Conservation (phyloP, 169 alveolate genomes). For the Plasmodium coatneyi region DNA sequence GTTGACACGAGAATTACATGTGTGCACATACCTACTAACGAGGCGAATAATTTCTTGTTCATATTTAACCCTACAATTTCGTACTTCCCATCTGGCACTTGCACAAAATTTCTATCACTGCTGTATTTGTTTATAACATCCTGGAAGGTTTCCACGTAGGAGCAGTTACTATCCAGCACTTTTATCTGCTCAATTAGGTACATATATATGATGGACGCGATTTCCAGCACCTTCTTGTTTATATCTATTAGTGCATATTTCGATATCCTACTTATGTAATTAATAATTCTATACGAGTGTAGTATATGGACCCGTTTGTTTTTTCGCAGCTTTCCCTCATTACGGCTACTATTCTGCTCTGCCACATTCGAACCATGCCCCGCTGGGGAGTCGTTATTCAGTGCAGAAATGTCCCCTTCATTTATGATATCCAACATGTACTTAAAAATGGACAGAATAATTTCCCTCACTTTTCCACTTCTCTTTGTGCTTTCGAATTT, state of each 20-base stretch:
- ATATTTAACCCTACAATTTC: slow-evolving; percentile 75
- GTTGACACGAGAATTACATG: slow-evolving; percentile 53
- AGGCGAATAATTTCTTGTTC: slow-evolving; percentile 26
- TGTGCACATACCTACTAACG: slow-evolving; percentile 36
- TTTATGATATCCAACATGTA: slow-evolving; percentile 44
- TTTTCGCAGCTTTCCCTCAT: neutral
- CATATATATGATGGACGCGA: slow-evolving; percentile 21
- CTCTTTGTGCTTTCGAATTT: slow-evolving; percentile 18
- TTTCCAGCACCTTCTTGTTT: slow-evolving; percentile 46
- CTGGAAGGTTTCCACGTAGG: slow-evolving; percentile 9
- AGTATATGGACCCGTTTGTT: slow-evolving; percentile 20
- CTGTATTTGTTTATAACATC: slow-evolving; percentile 53
- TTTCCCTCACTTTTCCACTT: slow-evolving; percentile 57
- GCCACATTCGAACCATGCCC: neutral
- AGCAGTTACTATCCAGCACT: slow-evolving; percentile 7
- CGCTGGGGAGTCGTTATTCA: neutral
- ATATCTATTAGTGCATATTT: slow-evolving; percentile 57
- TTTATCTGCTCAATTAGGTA: slow-evolving; percentile 47
- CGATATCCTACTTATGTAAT: slow-evolving; percentile 32
- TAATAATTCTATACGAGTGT: slow-evolving; percentile 20
- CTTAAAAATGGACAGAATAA: slow-evolving; percentile 57
- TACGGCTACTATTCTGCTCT: neutral
- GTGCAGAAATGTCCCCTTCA: slow-evolving; percentile 19
- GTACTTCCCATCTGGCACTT: slow-evolving; percentile 51
- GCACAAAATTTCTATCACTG: slow-evolving; percentile 28